Conservation (phyloP, 23 red algal genomes). For the Agarophyton chilense region DNA sequence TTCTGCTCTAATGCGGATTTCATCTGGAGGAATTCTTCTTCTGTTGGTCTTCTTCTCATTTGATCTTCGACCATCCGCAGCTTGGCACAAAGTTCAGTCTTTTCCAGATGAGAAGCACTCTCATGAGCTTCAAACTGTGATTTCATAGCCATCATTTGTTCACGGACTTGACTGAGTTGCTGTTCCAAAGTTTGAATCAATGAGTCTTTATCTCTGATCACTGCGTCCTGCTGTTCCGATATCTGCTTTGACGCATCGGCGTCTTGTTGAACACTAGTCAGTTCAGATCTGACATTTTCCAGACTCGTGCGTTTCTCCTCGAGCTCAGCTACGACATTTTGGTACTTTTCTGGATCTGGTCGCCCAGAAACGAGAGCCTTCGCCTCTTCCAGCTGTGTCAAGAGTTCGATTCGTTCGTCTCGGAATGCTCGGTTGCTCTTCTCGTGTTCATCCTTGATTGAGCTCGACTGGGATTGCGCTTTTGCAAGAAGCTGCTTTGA, state of each 20-base stretch:
- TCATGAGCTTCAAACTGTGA: neutral
- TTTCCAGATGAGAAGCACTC: neutral
- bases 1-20: neutral
- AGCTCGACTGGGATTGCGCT: neutral
- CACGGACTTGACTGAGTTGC: neutral
- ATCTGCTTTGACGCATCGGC: neutral
- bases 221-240: neutral
- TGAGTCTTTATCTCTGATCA: neutral
- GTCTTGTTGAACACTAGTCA: neutral
- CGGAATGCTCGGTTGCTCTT: neutral
- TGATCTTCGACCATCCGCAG: neutral
- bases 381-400: neutral
- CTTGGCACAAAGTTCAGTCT: neutral
- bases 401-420: neutral
- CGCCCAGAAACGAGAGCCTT: neutral
- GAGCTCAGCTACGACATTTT: neutral
- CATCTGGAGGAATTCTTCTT: neutral
- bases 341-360: neutral
- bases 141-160: neutral
- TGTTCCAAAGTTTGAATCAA: neutral
- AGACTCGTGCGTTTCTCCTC: neutral
- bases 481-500: neutral
- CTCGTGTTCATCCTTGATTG: neutral
- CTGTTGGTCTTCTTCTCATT: neutral
- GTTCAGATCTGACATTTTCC: neutral